A percentile compares a stretch with the other conserved stretches of the same genome.
phyloP scores from a whole-genome alignment of 2,329 filamentous ascomycete species.

The Aspergillus alliaceus region DNA sequence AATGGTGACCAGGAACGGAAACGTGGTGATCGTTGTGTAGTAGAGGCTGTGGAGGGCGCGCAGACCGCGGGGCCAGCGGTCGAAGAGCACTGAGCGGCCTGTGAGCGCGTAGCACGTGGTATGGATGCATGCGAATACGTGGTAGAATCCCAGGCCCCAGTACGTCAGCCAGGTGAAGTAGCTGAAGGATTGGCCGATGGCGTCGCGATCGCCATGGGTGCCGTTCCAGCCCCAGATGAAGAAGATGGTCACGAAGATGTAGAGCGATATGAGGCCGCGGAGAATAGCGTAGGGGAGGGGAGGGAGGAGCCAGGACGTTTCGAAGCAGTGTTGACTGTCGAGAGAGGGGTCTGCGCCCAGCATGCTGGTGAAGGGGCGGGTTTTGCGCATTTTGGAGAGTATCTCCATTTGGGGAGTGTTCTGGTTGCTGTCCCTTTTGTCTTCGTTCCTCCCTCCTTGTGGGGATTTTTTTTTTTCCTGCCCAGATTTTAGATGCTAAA shows the following conservation, averaged over 20 bases:
- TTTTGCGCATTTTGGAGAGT: slow-evolving; percentile 16
- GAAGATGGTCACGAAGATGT: slow-evolving; percentile 69
- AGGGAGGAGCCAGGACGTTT: slow-evolving; percentile 78
- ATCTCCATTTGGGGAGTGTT: background rate
- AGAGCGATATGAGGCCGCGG: slow-evolving; percentile 52
- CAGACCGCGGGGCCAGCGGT: slow-evolving; percentile 60
- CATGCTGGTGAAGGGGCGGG: slow-evolving; percentile 21
- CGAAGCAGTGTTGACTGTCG: slow-evolving; percentile 62
- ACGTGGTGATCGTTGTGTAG: slow-evolving; percentile 64
- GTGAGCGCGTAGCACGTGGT: slow-evolving; percentile 64
- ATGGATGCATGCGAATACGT: slow-evolving; percentile 66
- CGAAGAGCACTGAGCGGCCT: slow-evolving; percentile 56
- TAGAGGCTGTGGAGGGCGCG: slow-evolving; percentile 65
- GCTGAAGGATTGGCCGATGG: slow-evolving; percentile 63
- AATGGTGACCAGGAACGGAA: slow-evolving; percentile 68
- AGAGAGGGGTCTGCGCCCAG: slow-evolving; percentile 37
- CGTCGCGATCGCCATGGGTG: slow-evolving; percentile 50
- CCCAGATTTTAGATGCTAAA: too few relatives aligned
- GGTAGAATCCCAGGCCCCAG: slow-evolving; percentile 82
- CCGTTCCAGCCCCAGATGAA: slow-evolving; percentile 68
- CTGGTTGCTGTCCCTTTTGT: background rate
- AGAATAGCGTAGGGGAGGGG: slow-evolving; percentile 61
- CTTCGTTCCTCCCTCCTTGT: too few relatives aligned
- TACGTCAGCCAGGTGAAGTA: slow-evolving; percentile 82
- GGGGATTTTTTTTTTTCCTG: background rate